Percentiles rank a stretch among this genome's conserved stretches.
Evolutionary conservation across 352 stramenopile species (phyloP).

Genomic region (Globisporangium parvum): DNA sequence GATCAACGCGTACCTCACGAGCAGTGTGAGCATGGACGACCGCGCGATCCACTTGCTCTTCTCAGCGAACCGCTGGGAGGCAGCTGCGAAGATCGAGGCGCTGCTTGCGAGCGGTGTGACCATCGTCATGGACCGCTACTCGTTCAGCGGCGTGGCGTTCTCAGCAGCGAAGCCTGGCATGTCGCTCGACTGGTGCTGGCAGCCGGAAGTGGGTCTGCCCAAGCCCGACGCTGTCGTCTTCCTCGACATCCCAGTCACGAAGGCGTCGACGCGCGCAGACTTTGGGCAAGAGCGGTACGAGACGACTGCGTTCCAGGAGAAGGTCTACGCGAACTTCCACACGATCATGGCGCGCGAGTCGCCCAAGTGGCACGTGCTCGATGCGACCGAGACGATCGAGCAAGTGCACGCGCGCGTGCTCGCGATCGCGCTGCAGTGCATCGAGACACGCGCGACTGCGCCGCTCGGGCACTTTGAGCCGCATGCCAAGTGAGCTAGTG

Average conservation of each 20-base stretch:
- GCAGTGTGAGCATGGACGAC: slow-evolving; percentile 91
- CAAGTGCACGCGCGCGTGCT: slow-evolving; percentile 63
- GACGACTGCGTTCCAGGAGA: slow-evolving; percentile 81
- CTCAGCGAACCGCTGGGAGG: slow-evolving; percentile 99
- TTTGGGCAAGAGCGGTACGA: slow-evolving; percentile 94
- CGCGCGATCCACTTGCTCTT: slow-evolving; percentile 98
- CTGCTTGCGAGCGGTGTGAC: slow-evolving; percentile 80
- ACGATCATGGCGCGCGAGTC: slow-evolving; percentile 36
- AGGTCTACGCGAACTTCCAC: slow-evolving; percentile 81
- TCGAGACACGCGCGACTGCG: slow-evolving; percentile 19
- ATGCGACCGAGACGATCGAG: slow-evolving; percentile 72
- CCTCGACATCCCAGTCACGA: slow-evolving; percentile 92
- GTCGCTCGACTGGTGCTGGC: slow-evolving; percentile 96
- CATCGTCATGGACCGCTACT: slow-evolving; percentile 96
- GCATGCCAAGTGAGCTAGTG: no score
- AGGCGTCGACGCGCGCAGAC: slow-evolving; percentile 85
- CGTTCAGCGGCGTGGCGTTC: slow-evolving; percentile 98
- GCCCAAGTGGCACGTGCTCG: slow-evolving; percentile 69
- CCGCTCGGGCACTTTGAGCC: slow-evolving; percentile 39
- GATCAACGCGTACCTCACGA: slow-evolving; percentile 97
- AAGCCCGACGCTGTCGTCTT: slow-evolving; percentile 97
- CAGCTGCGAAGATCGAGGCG: slow-evolving; percentile 61
- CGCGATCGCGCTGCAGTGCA: slow-evolving; percentile 41
- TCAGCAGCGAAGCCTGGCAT: slow-evolving; percentile 94
- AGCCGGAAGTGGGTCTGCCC: slow-evolving; percentile 94